Percentiles rank a stretch among this genome's conserved stretches.
These are phyloP conservation scores for Salvia sclarea DNA, from an alignment of 305 asterid genomes.

Conservation along the genomic window DNA sequence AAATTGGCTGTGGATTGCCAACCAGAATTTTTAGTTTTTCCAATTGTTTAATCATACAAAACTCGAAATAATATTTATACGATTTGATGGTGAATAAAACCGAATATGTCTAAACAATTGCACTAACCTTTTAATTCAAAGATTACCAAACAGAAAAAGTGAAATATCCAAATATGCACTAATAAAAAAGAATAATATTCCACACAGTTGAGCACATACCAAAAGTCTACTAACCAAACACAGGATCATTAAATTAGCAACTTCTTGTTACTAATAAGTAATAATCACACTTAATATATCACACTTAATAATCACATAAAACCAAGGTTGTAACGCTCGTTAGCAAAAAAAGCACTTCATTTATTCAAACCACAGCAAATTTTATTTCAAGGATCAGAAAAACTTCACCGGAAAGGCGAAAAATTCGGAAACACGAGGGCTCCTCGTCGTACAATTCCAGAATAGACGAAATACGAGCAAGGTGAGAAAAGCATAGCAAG, in stretches of 20 bases:
- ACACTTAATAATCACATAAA: not conserved
- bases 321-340: not conserved
- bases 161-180: not conserved
- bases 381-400: not conserved
- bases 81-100: not conserved
- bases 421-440: not conserved
- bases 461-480: not conserved
- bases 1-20: not conserved
- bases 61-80: not conserved
- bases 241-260: not conserved
- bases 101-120: not conserved
- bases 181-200: not conserved
- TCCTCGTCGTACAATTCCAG: not conserved
- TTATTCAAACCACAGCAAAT: slow-evolving; percentile 21
- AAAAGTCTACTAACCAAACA: not conserved
- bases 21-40: too few species aligned
- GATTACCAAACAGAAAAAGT: too few species aligned
- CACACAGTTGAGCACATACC: not conserved
- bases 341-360: not conserved
- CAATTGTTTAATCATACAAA: not conserved
- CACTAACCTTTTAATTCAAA: not conserved
- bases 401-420: not conserved
- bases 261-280: not conserved
- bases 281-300: not conserved
- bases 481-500: not conserved